Evolutionary conservation across 768 basidiomycete species (phyloP), one percentile per base, ranked within the genome.

Genomic region (Lactarius quietus): DNA sequence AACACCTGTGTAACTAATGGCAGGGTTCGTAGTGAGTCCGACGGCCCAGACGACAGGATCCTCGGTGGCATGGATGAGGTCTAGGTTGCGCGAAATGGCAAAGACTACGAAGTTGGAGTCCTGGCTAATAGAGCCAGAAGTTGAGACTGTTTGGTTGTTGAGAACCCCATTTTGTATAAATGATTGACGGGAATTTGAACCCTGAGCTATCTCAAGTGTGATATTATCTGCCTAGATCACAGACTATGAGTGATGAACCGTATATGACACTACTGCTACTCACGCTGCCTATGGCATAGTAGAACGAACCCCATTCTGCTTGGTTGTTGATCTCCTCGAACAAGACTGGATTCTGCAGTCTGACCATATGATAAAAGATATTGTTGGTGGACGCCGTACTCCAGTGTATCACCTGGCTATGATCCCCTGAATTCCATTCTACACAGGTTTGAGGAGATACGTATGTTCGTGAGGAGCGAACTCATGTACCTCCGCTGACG

Each of bases 401-500:
- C 71, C 70, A 72, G 4, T 3, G 14, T 17, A 69, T 61, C 9
- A 6, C 3, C 1, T 61, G 26, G 18, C 7, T 35, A 29, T 67
- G 63, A 43, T 73, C 54, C 6, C 71, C 71, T 4, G 70, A 69
- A 20, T 65, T 56, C 73, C 73, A 74, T 43, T 74, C 73, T 55
- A 65, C 23, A 15, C 31, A 9, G 4, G 17, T 23, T 31, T 35
- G 31, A 39, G 41, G n/a, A 31, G 23, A 28, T n/a, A 3, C 28
- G 15, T 8, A n/a, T 39, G 33, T 17, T 29, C 39, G 31, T 14
- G 14, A 56, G 39, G 45, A 20, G 33, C 14, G 26, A 62, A 15
- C 5, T 4, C 17, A 62, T 66, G 23, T 45, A 77, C 77, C 78
- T 66, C 71, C 77, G 57, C n/a, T n/a, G n/a, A n/a, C n/a, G n/a